Evolutionary conservation across 163 green algal species (phyloP), one percentile per base, ranked within the genome.

Genomic region (Volvox carteri): DNA sequence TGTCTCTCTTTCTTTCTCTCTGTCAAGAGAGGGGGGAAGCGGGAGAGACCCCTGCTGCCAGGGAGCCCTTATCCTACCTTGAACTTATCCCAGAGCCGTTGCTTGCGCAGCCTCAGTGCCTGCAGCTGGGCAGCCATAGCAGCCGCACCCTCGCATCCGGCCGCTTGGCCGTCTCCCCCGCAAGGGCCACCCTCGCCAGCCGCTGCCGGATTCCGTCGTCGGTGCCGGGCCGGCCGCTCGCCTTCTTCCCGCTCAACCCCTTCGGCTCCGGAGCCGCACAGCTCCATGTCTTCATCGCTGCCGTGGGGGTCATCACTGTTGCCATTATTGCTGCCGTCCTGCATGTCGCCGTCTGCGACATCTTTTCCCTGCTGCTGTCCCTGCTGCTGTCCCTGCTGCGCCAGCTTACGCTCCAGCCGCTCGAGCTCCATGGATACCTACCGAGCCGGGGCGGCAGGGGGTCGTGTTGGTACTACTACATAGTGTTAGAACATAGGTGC

Each of bases 271-370:
- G 42, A 39, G 21, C 42, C 44, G 30, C 25, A 35, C 58, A 52
- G n/a, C 5, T 85, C 44, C 50, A 67, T 76, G 23, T 81, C 75
- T 28, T 80, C 75, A 1, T 28, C n/a, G n/a, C n/a, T n/a, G n/a
- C n/a, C n/a, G n/a, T n/a, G n/a, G n/a, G n/a, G n/a, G n/a, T n/a
- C 50, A 60, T 77, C 58, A 65, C 54, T 65, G 5, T 23, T 2
- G 28, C 28, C 54, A 65, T 12, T 65, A 65, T 11, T 4, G 54
- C 54, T 65, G 8, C 54, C 54, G 54, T 65, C 19, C 54, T 65
- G 37, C 4, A 14, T 33, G 2, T 70, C 75, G 30, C 75, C 75
- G 30, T 60, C 75, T n/a, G 25, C 50, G 70, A 5, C 56, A 19
- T 42, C 25, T 4, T 39, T 39, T 16, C 14, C 70, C 48, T 48